Conservation (phyloP, 2,329 filamentous ascomycete genomes). For the Fusarium sp. region DNA sequence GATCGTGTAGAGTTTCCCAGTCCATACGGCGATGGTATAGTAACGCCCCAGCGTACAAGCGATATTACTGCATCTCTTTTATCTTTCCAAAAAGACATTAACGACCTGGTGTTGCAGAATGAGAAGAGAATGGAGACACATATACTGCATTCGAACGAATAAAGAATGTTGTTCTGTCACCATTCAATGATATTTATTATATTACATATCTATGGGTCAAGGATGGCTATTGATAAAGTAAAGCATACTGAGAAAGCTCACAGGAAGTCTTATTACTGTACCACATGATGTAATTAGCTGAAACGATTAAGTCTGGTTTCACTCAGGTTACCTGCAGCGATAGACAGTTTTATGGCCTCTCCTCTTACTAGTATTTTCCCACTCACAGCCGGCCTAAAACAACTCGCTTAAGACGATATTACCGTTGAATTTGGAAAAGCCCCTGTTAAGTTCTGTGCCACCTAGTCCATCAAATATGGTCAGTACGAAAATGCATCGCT, state of each 20-base stretch:
- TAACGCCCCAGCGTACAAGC: background rate
- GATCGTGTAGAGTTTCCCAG: background rate
- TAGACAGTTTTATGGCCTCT: background rate
- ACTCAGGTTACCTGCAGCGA: background rate
- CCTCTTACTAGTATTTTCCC: background rate
- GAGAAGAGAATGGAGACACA: background rate
- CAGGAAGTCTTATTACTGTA: background rate
- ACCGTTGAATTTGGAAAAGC: background rate
- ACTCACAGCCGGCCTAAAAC: background rate
- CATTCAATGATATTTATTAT: background rate
- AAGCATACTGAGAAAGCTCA: background rate
- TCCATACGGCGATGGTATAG: background rate
- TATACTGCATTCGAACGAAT: background rate
- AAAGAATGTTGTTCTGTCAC: background rate
- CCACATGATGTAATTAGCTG: background rate
- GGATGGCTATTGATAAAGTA: background rate
- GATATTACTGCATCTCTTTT: conserved; percentile 3
- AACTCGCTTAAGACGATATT: too few relatives aligned
- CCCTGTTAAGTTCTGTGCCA: background rate
- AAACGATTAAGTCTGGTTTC: background rate
- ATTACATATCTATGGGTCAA: background rate
- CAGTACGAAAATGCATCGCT: background rate
- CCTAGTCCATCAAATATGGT: background rate
- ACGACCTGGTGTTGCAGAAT: conserved; percentile 3
- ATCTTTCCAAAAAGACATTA: conserved; percentile 1